These are phyloP conservation scores for Castanea sativa DNA, from an alignment of 306 rosid genomes.

Conservation along the genomic window DNA sequence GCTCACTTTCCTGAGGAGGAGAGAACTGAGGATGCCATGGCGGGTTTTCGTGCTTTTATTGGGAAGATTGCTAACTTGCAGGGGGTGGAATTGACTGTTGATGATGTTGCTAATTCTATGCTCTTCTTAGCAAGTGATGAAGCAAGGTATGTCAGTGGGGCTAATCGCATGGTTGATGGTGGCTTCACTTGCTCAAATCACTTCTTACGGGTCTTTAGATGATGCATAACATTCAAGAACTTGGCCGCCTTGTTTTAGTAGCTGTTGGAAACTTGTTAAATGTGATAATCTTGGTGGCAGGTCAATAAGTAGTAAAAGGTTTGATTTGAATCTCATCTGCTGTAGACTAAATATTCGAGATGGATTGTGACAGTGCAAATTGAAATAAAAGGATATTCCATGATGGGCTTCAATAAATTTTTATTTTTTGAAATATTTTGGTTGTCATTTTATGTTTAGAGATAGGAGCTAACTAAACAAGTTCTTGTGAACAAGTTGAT, in stretches of 20 bases:
- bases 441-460: neutral
- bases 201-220: slow-evolving; percentile 53
- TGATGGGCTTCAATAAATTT: neutral
- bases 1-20: slow-evolving; percentile 67
- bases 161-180: slow-evolving; percentile 75
- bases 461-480: neutral
- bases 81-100: slow-evolving; percentile 55
- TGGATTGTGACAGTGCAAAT: neutral
- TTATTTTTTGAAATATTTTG: neutral
- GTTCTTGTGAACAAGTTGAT: neutral
- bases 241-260: neutral
- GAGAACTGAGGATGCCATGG: slow-evolving; percentile 55
- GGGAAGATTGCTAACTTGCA: slow-evolving; percentile 60
- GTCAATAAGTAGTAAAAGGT: neutral
- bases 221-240: slow-evolving; percentile 17
- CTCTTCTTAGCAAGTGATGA: slow-evolving; percentile 88
- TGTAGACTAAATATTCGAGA: neutral
- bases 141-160: slow-evolving; percentile 65
- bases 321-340: neutral
- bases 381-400: neutral
- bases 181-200: slow-evolving; percentile 60
- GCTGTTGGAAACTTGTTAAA: neutral
- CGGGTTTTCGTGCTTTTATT: slow-evolving; percentile 35
- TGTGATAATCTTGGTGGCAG: neutral
- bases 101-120: slow-evolving; percentile 79